A percentile compares a stretch with the other conserved stretches of the same genome.
Evolutionary conservation across 495 filamentous ascomycete species (phyloP).

Genomic region (Paragyromitra xinjiangensis): DNA sequence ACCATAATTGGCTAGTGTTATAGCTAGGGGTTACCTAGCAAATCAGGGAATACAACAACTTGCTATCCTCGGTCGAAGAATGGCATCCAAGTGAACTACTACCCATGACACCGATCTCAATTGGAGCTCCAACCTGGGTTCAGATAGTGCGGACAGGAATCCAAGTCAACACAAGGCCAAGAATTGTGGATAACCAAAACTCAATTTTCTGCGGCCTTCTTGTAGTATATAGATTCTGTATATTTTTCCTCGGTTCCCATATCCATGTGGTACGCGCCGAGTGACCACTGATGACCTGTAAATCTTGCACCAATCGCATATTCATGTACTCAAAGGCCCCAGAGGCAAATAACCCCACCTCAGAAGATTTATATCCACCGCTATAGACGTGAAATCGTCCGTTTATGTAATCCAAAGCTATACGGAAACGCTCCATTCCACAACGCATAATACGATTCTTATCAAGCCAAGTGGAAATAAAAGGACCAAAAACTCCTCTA

Average conservation of each 20-base stretch:
- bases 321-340: not conserved
- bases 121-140: too few species aligned
- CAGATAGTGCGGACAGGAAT: too few species aligned
- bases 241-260: not conserved
- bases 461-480: conserved; percentile 5
- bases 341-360: not conserved
- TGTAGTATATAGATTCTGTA: too few species aligned
- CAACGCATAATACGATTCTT: conserved; percentile 17
- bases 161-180: too few species aligned
- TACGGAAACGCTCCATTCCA: conserved; percentile 12
- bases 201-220: too few species aligned
- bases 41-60: too few species aligned
- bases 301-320: not conserved
- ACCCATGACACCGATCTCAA: too few species aligned
- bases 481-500: conserved; percentile 44
- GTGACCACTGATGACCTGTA: not conserved
- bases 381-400: not conserved
- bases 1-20: too few species aligned
- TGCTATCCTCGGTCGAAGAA: too few species aligned
- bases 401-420: not conserved
- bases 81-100: too few species aligned
- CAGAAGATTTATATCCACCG: not conserved
- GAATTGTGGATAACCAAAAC: too few species aligned
- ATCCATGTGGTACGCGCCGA: not conserved
- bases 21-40: too few species aligned